Evolutionary conservation across 2,329 filamentous ascomycete species (phyloP).

Genomic region (Colletotrichum sp.): DNA sequence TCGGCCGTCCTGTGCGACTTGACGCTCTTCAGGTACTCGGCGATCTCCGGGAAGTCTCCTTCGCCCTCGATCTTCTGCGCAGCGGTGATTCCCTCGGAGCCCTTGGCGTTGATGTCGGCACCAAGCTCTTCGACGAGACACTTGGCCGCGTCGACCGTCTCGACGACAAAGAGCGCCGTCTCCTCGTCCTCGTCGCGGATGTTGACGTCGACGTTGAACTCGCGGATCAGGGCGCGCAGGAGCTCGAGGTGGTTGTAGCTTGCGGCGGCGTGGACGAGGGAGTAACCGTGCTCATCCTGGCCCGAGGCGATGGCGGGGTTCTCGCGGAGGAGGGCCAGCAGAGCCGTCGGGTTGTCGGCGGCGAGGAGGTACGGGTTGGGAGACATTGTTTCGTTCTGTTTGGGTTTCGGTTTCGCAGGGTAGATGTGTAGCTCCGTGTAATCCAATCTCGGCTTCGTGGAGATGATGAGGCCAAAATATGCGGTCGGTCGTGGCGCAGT

Average conservation of each 20-base stretch:
- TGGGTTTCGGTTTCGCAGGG: not conserved
- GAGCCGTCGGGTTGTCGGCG: constrained; percentile 77
- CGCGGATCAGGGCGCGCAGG: constrained; percentile 74
- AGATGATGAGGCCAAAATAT: constrained; percentile 6
- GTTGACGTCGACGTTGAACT: constrained; percentile 81
- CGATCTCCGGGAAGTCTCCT: constrained; percentile 78
- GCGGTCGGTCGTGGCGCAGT: not conserved
- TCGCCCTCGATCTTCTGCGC: constrained; percentile 81
- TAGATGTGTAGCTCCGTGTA: not conserved
- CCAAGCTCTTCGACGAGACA: constrained; percentile 84
- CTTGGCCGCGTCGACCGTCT: constrained; percentile 79
- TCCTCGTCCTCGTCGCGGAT: constrained; percentile 90
- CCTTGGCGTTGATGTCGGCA: constrained; percentile 68
- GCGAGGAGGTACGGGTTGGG: constrained; percentile 77
- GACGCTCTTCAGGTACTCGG: constrained; percentile 66
- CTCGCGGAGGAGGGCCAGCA: constrained; percentile 76
- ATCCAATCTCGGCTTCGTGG: not conserved
- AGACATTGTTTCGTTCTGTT: constrained; percentile 41
- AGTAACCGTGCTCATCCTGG: constrained; percentile 94
- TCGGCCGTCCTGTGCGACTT: constrained; percentile 33
- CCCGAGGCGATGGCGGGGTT: constrained; percentile 77
- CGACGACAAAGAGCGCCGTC: constrained; percentile 92
- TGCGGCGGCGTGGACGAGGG: constrained; percentile 87
- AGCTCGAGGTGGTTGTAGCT: constrained; percentile 90
- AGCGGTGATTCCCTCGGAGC: constrained; percentile 80